Conservation (phyloP, 768 basidiomycete genomes). For the Artomyces pyxidatus region DNA sequence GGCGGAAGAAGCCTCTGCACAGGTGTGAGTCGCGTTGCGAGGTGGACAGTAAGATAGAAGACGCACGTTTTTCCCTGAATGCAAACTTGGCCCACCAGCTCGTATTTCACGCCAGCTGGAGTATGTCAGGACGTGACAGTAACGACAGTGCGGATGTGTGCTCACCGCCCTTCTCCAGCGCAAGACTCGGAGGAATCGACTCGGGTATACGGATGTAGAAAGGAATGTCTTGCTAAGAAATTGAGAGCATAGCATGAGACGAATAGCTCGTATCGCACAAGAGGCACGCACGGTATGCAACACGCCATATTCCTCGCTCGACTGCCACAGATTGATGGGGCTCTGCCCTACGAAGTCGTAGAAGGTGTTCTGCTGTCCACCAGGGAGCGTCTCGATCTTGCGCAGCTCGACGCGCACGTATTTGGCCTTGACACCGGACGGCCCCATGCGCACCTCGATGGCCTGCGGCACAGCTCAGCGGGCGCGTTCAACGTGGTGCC, state of each 20-base stretch:
- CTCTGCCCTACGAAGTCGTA: slow-evolving; percentile 76
- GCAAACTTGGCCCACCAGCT: slow-evolving; percentile 82
- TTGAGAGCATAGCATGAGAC: no score
- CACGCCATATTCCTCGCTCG: slow-evolving; percentile 63
- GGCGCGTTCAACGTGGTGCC: slow-evolving; percentile 1
- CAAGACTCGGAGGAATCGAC: slow-evolving; percentile 80
- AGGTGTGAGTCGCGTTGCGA: background rate
- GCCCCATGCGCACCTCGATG: slow-evolving; percentile 74
- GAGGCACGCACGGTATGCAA: slow-evolving; percentile 56
- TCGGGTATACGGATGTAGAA: slow-evolving; percentile 91
- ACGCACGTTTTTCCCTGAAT: slow-evolving; percentile 78
- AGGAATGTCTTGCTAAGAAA: slow-evolving; percentile 84
- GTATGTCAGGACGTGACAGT: background rate
- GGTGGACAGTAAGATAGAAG: background rate
- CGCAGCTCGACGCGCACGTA: slow-evolving; percentile 89
- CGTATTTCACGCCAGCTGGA: slow-evolving; percentile 79
- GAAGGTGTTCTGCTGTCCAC: slow-evolving; percentile 60
- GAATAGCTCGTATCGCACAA: no score
- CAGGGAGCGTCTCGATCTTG: slow-evolving; percentile 80
- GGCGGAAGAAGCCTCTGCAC: slow-evolving; percentile 71
- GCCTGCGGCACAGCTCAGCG: slow-evolving; percentile 37
- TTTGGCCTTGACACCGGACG: slow-evolving; percentile 77
- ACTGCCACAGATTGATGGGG: slow-evolving; percentile 77
- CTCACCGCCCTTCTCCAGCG: slow-evolving; percentile 68
- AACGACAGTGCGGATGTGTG: background rate